Conservation (phyloP, 75 land plant genomes). For the Isoetes taiwanensis region DNA sequence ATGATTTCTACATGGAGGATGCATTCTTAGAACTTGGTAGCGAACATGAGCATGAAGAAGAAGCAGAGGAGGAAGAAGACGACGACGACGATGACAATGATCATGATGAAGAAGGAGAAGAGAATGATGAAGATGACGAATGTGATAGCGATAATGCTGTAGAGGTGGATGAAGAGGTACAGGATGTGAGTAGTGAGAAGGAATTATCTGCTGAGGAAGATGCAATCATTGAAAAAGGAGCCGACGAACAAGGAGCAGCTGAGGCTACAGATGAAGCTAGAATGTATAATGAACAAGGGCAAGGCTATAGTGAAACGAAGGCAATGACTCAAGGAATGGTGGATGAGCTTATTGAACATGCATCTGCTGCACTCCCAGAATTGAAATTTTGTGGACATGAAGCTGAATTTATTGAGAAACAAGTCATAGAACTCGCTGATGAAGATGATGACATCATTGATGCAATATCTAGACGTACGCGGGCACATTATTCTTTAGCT, state of each 20-base stretch:
- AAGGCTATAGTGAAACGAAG: neutral
- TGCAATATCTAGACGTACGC: conserved; percentile 79
- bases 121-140: conserved; percentile 7
- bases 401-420: conserved; percentile 8
- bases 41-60: conserved; percentile 6
- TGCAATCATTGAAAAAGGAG: neutral
- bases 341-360: conserved; percentile 18
- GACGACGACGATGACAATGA: conserved; percentile 13
- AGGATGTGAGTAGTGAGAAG: neutral
- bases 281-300: neutral
- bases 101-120: conserved; percentile 12
- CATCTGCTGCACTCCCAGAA: conserved; percentile 26
- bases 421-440: neutral
- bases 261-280: neutral
- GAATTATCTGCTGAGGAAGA: too few species aligned
- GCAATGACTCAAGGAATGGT: conserved; percentile 11
- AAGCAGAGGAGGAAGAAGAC: conserved; percentile 8
- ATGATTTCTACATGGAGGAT: neutral
- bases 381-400: conserved; percentile 1
- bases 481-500: conserved; percentile 76
- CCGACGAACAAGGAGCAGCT: neutral
- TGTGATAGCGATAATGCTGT: neutral
- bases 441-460: conserved; percentile 31
- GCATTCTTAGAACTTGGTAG: conserved; percentile 11
- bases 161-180: neutral